Conservation (phyloP, 169 alveolate genomes). For the Eimeria zaria region DNA sequence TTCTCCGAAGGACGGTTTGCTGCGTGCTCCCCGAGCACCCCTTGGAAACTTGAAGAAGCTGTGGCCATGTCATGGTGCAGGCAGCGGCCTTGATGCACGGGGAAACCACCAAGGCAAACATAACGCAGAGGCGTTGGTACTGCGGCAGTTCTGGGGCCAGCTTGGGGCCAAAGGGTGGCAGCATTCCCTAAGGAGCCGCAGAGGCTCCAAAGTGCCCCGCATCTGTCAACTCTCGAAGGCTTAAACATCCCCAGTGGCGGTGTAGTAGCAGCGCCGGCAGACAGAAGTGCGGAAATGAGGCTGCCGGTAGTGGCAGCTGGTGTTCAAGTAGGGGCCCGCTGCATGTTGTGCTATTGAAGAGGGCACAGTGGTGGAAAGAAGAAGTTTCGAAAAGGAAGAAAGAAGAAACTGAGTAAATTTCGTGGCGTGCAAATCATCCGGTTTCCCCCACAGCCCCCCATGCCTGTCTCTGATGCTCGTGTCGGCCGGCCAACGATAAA, state of each 20-base stretch:
- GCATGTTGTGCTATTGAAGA: constrained; percentile 5
- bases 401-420: not conserved
- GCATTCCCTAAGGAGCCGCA: not conserved
- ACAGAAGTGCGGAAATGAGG: not conserved
- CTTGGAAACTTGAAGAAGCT: not conserved
- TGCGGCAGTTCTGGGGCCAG: not conserved
- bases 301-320: not conserved
- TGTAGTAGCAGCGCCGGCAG: not conserved
- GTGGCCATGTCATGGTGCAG: not conserved
- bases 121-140: not conserved
- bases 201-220: not conserved
- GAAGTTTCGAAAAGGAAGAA: not conserved
- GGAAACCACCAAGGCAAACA: not conserved
- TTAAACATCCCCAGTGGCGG: not conserved
- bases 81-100: not conserved
- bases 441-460: not conserved
- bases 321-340: not conserved
- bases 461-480: not conserved
- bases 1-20: not conserved
- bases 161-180: not conserved
- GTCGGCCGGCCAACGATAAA: not conserved
- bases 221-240: not conserved
- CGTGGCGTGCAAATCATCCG: not conserved
- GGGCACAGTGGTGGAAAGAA: not conserved
- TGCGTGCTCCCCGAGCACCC: not conserved